These are phyloP conservation scores for Wickerhamomyces sydowiorum DNA, from an alignment of 805 yeast species.

Conservation along the genomic window DNA sequence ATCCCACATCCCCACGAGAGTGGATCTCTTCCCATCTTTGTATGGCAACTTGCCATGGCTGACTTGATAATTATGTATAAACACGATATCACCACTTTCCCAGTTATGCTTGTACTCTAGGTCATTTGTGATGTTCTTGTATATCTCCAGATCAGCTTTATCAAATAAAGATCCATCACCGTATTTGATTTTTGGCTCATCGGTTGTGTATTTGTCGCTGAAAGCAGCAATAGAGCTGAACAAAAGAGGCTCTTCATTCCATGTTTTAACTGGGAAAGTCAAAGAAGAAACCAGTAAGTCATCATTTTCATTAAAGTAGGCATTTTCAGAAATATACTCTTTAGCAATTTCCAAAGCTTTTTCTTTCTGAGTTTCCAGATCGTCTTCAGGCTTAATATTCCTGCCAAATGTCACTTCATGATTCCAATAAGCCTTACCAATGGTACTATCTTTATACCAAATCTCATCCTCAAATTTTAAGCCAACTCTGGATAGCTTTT, in stretches of 20 bases:
- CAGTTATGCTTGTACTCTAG: slow-evolving; percentile 25
- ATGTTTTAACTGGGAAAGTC: slow-evolving; percentile 17
- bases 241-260: slow-evolving; percentile 13
- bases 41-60: slow-evolving; percentile 30
- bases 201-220: slow-evolving; percentile 10
- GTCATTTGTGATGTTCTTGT: slow-evolving; percentile 14
- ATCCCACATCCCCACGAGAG: slow-evolving; percentile 35
- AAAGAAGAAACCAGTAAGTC: slow-evolving; percentile 25
- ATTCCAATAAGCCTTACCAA: slow-evolving; percentile 21
- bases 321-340: slow-evolving; percentile 21
- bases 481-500: slow-evolving; percentile 20
- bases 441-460: slow-evolving; percentile 19
- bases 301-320: slow-evolving; percentile 22
- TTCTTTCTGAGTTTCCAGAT: slow-evolving; percentile 18
- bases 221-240: slow-evolving; percentile 24
- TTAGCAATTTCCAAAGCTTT: slow-evolving; percentile 22
- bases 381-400: slow-evolving; percentile 19
- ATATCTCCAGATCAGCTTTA: slow-evolving; percentile 12
- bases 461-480: slow-evolving; percentile 21
- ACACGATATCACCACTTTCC: slow-evolving; percentile 28
- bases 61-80: slow-evolving; percentile 30
- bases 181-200: slow-evolving; percentile 8
- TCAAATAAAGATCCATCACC: slow-evolving; percentile 19
- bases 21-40: slow-evolving; percentile 22
- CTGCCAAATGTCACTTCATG: slow-evolving; percentile 28